phyloP scores from a whole-genome alignment of 2,329 filamentous ascomycete species.

The Aspergillus nomiae region DNA sequence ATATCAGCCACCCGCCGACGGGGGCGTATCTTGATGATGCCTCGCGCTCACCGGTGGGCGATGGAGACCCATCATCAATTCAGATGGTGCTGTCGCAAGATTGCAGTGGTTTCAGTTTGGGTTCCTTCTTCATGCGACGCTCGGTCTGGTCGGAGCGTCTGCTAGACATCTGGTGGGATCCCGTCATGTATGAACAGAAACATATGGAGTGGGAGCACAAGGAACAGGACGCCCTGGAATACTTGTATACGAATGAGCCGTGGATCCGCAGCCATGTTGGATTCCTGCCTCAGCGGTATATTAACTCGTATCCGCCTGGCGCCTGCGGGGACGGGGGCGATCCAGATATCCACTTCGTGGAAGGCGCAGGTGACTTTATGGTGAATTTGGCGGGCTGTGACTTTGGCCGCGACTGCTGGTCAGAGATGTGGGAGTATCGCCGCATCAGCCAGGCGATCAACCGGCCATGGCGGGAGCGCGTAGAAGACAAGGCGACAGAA shows the following conservation, averaged over 20 bases:
- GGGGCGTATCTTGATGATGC: slow-evolving; percentile 74
- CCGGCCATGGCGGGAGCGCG: slow-evolving; percentile 75
- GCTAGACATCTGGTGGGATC: slow-evolving; percentile 98
- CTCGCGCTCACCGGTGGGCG: slow-evolving; percentile 72
- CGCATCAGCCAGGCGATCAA: slow-evolving; percentile 90
- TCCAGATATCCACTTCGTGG: slow-evolving; percentile 78
- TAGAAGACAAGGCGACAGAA: slow-evolving; percentile 33
- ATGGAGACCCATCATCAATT: slow-evolving; percentile 75
- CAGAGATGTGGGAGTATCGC: slow-evolving; percentile 94
- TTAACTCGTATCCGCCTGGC: slow-evolving; percentile 91
- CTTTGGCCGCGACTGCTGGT: slow-evolving; percentile 96
- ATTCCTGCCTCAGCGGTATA: slow-evolving; percentile 86
- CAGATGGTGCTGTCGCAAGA: slow-evolving; percentile 90
- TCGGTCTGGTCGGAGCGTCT: slow-evolving; percentile 88
- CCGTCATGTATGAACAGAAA: slow-evolving; percentile 94
- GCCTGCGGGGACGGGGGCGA: slow-evolving; percentile 70
- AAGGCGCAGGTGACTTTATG: slow-evolving; percentile 84
- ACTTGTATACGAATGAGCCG: slow-evolving; percentile 86
- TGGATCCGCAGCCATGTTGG: slow-evolving; percentile 88
- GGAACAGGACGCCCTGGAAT: slow-evolving; percentile 92
- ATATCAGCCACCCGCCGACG: slow-evolving; percentile 81
- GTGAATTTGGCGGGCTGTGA: slow-evolving; percentile 99
- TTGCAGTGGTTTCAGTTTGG: slow-evolving; percentile 93
- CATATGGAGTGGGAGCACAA: slow-evolving; percentile 99
- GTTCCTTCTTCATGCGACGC: slow-evolving; percentile 88